Conservation (phyloP, 495 filamentous ascomycete genomes). For the Pseudevernia furfuracea region DNA sequence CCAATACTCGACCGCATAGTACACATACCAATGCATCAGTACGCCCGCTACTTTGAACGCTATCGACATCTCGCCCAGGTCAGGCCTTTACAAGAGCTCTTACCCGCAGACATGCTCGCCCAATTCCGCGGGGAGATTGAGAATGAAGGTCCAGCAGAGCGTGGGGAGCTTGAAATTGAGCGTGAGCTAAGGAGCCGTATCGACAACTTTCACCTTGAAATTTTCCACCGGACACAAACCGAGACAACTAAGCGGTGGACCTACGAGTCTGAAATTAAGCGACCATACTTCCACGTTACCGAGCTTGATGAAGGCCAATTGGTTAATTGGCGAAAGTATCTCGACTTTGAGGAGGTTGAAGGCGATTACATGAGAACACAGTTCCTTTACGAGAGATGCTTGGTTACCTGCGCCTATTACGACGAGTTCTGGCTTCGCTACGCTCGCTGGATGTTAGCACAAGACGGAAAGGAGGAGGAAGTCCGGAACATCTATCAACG, state of each 20-base stretch:
- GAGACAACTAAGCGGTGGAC: constrained; percentile 94
- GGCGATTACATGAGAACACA: constrained; percentile 65
- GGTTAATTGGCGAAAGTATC: constrained; percentile 90
- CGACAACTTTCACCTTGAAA: constrained; percentile 70
- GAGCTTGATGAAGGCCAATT: constrained; percentile 82
- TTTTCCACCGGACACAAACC: constrained; percentile 73
- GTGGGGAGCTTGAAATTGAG: constrained; percentile 70
- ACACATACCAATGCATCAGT: constrained; percentile 93
- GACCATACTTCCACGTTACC: constrained; percentile 94
- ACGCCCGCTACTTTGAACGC: constrained; percentile 88
- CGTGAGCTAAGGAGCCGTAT: constrained; percentile 71
- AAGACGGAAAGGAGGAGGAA: constrained; percentile 78
- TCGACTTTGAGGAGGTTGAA: constrained; percentile 91
- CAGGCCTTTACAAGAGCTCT: constrained; percentile 66
- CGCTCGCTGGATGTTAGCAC: constrained; percentile 90
- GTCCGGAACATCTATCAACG: constrained; percentile 89
- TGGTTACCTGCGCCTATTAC: constrained; percentile 88
- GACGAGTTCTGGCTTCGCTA: constrained; percentile 98
- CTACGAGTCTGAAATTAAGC: constrained; percentile 89
- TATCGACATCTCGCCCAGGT: constrained; percentile 71
- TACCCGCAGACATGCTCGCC: constrained; percentile 56
- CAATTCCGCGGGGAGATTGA: constrained; percentile 66
- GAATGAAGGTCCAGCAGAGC: constrained; percentile 42
- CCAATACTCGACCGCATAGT: constrained; percentile 77
- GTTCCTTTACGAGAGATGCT: constrained; percentile 87